Percentiles rank a stretch among this genome's conserved stretches.
Conservation (phyloP, 2,329 filamentous ascomycete species). For the Calonectria ilicicola region DNA sequence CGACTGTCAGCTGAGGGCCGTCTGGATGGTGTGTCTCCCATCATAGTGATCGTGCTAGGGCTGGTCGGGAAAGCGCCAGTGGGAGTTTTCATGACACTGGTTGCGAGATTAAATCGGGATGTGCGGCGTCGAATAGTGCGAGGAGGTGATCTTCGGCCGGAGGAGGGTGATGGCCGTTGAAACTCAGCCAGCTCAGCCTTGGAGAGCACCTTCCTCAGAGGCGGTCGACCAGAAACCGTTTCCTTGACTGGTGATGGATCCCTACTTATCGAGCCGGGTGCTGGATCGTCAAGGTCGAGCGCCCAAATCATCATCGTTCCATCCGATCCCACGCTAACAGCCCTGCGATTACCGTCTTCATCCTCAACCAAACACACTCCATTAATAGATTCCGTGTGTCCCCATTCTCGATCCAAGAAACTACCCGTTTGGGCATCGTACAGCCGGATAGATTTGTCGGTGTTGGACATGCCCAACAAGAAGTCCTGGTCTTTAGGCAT, state of each 20-base stretch:
- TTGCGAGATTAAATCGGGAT: constrained; percentile 62
- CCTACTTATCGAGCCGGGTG: constrained; percentile 56
- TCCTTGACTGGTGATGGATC: constrained; percentile 68
- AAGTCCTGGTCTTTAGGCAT: constrained; percentile 70
- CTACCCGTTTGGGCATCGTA: constrained; percentile 84
- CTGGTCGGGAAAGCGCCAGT: constrained; percentile 53
- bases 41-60: constrained; percentile 52
- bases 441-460: constrained; percentile 93
- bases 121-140: constrained; percentile 65
- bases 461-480: constrained; percentile 89
- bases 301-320: constrained; percentile 87
- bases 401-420: constrained; percentile 90
- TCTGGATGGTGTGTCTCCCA: constrained; percentile 60
- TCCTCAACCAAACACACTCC: constrained; percentile 80
- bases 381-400: constrained; percentile 93
- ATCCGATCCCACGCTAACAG: constrained; percentile 83
- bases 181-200: constrained; percentile 89
- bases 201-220: constrained; percentile 86
- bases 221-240: constrained; percentile 71
- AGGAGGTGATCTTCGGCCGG: constrained; percentile 67
- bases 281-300: constrained; percentile 62
- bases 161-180: constrained; percentile 61
- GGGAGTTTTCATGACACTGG: constrained; percentile 53
- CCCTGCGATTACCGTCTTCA: constrained; percentile 64
- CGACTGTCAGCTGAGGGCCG: constrained; percentile 58